Percentiles rank a stretch among this genome's conserved stretches.
phyloP scores from a whole-genome alignment of 2,329 filamentous ascomycete species.

The Pseudogymnoascus sp. region DNA sequence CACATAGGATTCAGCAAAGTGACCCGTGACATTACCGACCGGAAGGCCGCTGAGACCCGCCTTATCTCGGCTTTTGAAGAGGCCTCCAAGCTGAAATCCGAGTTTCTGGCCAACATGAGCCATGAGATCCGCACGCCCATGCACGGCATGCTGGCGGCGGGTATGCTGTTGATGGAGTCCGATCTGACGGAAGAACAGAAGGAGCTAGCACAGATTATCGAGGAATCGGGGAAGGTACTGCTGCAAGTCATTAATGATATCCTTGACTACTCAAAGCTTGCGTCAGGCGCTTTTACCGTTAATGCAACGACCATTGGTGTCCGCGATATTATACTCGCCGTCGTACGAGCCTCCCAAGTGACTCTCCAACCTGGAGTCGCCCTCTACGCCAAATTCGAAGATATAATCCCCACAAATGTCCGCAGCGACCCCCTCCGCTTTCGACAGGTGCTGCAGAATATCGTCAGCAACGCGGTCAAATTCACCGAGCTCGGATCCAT shows the following conservation, averaged over 20 bases:
- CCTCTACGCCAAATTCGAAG: conserved; percentile 90
- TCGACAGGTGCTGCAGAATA: conserved; percentile 89
- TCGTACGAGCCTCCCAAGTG: conserved; percentile 30
- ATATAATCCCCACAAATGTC: conserved; percentile 89
- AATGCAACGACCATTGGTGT: conserved; percentile 96
- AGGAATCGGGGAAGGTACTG: conserved; percentile 90
- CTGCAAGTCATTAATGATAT: conserved; percentile 93
- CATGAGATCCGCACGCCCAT: conserved; percentile 93
- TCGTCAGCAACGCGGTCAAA: conserved; percentile 53
- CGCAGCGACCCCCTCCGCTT: conserved; percentile 94
- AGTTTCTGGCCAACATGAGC: conserved; percentile 98
- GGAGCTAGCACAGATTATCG: conserved; percentile 98
- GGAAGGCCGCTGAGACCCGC: conserved; percentile 45
- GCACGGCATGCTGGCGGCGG: conserved; percentile 98
- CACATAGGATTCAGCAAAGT: conserved; percentile 53
- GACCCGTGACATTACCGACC: conserved; percentile 49
- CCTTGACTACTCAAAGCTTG: conserved; percentile 69
- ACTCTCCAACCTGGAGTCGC: conserved; percentile 36
- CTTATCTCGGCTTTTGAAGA: conserved; percentile 52
- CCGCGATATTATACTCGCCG: conserved; percentile 85
- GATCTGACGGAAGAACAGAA: conserved; percentile 90
- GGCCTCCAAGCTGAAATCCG: conserved; percentile 96
- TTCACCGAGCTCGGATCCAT: conserved; percentile 51
- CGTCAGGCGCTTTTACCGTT: conserved; percentile 96
- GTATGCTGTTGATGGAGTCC: conserved; percentile 88